Evolutionary conservation across 306 rosid species (phyloP).

Genomic region (Dryas drummondii): DNA sequence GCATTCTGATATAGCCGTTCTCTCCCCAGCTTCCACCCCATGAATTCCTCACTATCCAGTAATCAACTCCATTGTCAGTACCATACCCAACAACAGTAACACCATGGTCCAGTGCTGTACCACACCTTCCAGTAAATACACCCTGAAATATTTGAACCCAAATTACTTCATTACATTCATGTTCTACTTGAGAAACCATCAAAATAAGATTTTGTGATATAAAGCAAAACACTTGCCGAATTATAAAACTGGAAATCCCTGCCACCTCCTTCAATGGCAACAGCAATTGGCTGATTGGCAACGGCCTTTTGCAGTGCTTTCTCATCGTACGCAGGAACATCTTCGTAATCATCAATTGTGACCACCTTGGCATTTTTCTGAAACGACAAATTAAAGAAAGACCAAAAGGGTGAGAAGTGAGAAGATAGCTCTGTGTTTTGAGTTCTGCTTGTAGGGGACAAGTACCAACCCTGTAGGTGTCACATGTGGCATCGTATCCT

Average conservation of each 20-base stretch:
- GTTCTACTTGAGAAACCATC: neutral
- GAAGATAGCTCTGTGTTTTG: neutral
- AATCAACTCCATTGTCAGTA: slow-evolving; percentile 61
- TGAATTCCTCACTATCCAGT: slow-evolving; percentile 83
- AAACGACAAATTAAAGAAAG: slow-evolving; percentile 9
- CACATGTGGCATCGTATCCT: slow-evolving; percentile 55
- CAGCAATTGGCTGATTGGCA: slow-evolving; percentile 72
- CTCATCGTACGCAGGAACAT: slow-evolving; percentile 63
- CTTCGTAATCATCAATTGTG: slow-evolving; percentile 62
- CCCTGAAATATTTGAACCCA: slow-evolving; percentile 46
- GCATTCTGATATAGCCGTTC: slow-evolving; percentile 67
- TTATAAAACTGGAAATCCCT: slow-evolving; percentile 72
- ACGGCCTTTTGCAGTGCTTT: slow-evolving; percentile 66
- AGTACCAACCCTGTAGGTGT: slow-evolving; percentile 52
- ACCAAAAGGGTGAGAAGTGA: neutral
- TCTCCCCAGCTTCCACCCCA: slow-evolving; percentile 91
- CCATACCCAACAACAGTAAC: slow-evolving; percentile 82
- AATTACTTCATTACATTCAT: neutral
- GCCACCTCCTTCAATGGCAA: slow-evolving; percentile 89
- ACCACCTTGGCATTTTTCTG: slow-evolving; percentile 82
- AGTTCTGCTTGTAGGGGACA: neutral
- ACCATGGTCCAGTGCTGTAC: slow-evolving; percentile 75
- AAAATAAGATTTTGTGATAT: neutral
- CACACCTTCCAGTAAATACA: slow-evolving; percentile 71
- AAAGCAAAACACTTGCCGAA: slow-evolving; percentile 47